These are phyloP conservation scores for Termitomyces sp. DNA, from an alignment of 768 basidiomycete genomes.

Conservation along the genomic window DNA sequence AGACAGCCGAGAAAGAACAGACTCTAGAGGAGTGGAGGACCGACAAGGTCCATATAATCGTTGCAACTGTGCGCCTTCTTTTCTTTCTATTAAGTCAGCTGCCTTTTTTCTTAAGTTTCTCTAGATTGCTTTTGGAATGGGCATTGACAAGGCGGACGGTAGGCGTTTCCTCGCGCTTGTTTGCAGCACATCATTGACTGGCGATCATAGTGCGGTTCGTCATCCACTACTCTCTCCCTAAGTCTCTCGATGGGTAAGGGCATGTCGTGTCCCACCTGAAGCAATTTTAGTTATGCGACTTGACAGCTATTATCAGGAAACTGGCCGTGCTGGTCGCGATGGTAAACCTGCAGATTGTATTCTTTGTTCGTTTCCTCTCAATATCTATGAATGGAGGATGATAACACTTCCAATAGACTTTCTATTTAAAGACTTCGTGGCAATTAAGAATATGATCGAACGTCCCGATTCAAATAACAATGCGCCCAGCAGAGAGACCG, in stretches of 20 bases:
- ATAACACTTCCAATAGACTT: slow-evolving; percentile 47
- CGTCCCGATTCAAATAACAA: slow-evolving; percentile 41
- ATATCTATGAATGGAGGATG: background rate
- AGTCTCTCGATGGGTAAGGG: slow-evolving; percentile 74
- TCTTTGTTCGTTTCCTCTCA: slow-evolving; percentile 53
- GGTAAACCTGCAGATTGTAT: slow-evolving; percentile 80
- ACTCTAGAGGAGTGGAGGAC: slow-evolving; percentile 72
- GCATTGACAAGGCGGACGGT: slow-evolving; percentile 86
- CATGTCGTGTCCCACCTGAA: background rate
- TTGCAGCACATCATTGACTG: background rate
- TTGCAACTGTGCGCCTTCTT: slow-evolving; percentile 70
- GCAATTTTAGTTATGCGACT: slow-evolving; percentile 1
- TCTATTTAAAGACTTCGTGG: slow-evolving; percentile 49
- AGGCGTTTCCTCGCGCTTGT: slow-evolving; percentile 8
- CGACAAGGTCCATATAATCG: slow-evolving; percentile 72
- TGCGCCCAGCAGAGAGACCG: slow-evolving; percentile 43
- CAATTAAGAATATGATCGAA: slow-evolving; percentile 55
- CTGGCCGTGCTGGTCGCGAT: slow-evolving; percentile 93
- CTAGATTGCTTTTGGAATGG: slow-evolving; percentile 97
- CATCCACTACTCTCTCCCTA: slow-evolving; percentile 81
- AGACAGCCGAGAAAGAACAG: slow-evolving; percentile 50
- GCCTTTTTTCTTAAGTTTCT: background rate
- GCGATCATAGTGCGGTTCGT: slow-evolving; percentile 76
- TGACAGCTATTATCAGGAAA: slow-evolving; percentile 87
- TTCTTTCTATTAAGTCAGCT: background rate